phyloP scores from a whole-genome alignment of 305 asterid species.

The Fraxinus paxiana region DNA sequence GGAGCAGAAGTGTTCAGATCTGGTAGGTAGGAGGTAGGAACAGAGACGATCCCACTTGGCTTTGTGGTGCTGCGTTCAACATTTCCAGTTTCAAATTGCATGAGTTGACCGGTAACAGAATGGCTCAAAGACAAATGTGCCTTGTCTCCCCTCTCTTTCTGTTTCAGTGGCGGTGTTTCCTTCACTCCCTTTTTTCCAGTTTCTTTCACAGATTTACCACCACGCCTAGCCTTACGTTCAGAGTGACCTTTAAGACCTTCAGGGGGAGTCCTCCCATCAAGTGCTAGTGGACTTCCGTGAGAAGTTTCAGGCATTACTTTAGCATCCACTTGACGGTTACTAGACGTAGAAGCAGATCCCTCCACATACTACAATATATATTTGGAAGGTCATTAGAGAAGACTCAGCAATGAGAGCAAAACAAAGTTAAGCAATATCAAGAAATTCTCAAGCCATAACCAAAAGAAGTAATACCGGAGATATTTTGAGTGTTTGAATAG shows the following conservation, averaged over 20 bases:
- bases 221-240: constrained; percentile 73
- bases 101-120: constrained; percentile 43
- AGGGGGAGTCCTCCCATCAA: constrained; percentile 39
- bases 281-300: constrained; percentile 30
- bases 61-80: constrained; percentile 38
- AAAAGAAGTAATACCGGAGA: constrained; percentile 42
- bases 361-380: constrained; percentile 48
- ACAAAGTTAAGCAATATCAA: background rate
- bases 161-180: constrained; percentile 45
- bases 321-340: constrained; percentile 41
- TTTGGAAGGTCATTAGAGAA: constrained; percentile 9
- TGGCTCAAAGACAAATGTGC: constrained; percentile 47
- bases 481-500: constrained; percentile 44
- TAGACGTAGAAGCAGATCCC: constrained; percentile 44
- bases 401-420: constrained; percentile 11
- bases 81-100: constrained; percentile 47
- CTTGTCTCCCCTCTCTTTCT: constrained; percentile 46
- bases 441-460: constrained; percentile 18
- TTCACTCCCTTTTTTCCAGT: constrained; percentile 59
- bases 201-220: constrained; percentile 62
- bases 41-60: constrained; percentile 48
- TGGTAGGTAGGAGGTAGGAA: constrained; percentile 64
- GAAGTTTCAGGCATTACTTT: constrained; percentile 43
- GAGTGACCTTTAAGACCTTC: constrained; percentile 43
- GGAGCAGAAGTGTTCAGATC: constrained; percentile 75